Evolutionary conservation across 2,329 filamentous ascomycete genomes (phyloP).

Genomic region (Penicillium sp.): DNA sequence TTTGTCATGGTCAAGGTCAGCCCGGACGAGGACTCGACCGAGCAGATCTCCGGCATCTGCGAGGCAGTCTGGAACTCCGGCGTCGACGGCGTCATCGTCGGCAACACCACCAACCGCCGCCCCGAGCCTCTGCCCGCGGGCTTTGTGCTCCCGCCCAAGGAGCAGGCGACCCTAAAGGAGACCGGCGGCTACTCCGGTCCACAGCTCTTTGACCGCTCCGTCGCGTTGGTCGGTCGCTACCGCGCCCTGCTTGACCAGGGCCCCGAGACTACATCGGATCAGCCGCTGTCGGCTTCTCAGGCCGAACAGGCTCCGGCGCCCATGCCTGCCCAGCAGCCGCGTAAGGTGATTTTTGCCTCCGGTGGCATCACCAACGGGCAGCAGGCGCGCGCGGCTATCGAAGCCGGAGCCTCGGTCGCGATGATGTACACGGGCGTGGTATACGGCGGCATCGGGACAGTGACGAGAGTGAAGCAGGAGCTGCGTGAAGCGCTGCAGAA

Average conservation of each 20-base stretch:
- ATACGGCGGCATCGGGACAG: conserved; percentile 61
- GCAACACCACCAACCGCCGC: conserved; percentile 89
- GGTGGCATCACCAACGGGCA: conserved; percentile 88
- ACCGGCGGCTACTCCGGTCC: conserved; percentile 89
- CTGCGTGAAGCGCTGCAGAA: conserved; percentile 41
- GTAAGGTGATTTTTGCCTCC: conserved; percentile 86
- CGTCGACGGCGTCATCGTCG: conserved; percentile 93
- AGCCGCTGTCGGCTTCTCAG: conserved; percentile 8
- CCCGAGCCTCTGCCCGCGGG: conserved; percentile 67
- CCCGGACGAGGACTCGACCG: conserved; percentile 83
- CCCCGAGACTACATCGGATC: conserved; percentile 30
- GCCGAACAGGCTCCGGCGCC: conserved; percentile 20
- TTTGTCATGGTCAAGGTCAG: conserved; percentile 97
- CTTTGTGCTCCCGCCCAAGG: conserved; percentile 61
- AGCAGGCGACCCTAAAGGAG: conserved; percentile 68
- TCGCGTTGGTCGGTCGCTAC: conserved; percentile 76
- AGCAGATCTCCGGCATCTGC: conserved; percentile 83
- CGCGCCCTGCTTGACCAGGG: conserved; percentile 62
- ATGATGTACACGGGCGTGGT: conserved; percentile 84
- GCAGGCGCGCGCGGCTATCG: conserved; percentile 76
- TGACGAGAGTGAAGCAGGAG: conserved; percentile 53
- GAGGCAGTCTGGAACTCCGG: conserved; percentile 78
- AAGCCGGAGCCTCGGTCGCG: conserved; percentile 84
- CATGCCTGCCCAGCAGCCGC: conserved; percentile 21
- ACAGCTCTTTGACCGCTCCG: conserved; percentile 76